Evolutionary conservation across 2,329 filamentous ascomycete genomes (phyloP), one percentile per base, ranked within the genome.

Genomic region (Trichophyton rubrum): DNA sequence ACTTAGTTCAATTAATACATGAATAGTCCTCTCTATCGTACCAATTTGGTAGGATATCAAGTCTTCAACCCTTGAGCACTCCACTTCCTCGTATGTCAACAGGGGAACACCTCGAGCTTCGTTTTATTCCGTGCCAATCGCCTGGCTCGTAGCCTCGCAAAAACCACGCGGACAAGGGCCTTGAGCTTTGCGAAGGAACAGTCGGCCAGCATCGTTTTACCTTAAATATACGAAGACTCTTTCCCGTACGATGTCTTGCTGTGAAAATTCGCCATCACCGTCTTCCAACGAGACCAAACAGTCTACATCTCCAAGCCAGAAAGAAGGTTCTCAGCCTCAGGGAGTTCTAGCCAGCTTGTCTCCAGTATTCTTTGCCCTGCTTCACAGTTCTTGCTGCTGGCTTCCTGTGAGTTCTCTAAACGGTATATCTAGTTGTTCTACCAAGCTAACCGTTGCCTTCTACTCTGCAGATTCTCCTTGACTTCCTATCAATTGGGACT

Each of bases 331-430:
- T 40, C n/a, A 11, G 13, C 35, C 17, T 40, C 56, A 40, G 40
- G 58, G 56, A 30, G 47, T 49, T 33, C 38, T 62, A 9, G 35
- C 40, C 40, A 62, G 17, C 43, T 33, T 63, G 30, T 63, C 62
- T 13, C 57, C 62, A 11, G 55, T 63, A 20, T 27, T 63, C 27
- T 51, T 60, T 41, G 63, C 63, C 24, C 60, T 64, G 47, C 59
- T 64, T 20, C 61, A 63, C 45, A 63, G 63, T 43, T 61, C 63
- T 3, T 64, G 63, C 60, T 64, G 63, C 53, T 64, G 63, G 63
- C 51, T 64, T 56, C 63, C 63, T 1, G 63, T 64, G 22, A 59
- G 61, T 56, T 6, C 2, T 41, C 43, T 22, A 17, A 2, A 24
- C 56, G 15, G 40, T 38, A 22, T 38, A 41, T 17, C 11, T 24